Percentiles rank a stretch among this genome's conserved stretches.
Evolutionary conservation across 2,329 filamentous ascomycete species (phyloP).

Genomic region (Epicoccum nigrum): DNA sequence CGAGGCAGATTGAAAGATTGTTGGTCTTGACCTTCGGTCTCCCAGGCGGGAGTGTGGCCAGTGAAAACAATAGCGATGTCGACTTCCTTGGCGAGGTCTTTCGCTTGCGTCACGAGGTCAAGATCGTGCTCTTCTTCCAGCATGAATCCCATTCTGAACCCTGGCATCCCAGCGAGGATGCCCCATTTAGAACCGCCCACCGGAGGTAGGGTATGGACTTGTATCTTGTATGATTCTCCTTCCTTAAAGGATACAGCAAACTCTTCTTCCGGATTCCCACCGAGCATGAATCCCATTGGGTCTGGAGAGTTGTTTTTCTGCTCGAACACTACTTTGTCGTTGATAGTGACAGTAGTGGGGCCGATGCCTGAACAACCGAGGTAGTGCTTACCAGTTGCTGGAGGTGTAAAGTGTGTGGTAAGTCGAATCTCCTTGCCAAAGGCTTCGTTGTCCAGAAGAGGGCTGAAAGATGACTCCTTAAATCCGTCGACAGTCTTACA

Average conservation of each 20-base stretch:
- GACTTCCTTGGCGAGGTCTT: slow-evolving; percentile 33
- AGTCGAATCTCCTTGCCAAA: slow-evolving; percentile 34
- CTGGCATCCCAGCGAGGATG: slow-evolving; percentile 39
- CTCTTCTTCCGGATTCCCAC: slow-evolving; percentile 67
- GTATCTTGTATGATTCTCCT: slow-evolving; percentile 64
- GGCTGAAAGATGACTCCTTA: slow-evolving; percentile 35
- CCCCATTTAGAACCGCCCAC: slow-evolving; percentile 56
- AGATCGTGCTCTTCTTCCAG: slow-evolving; percentile 35
- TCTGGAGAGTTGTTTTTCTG: slow-evolving; percentile 59
- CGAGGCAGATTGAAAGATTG: slow-evolving; percentile 59
- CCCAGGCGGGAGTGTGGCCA: slow-evolving; percentile 44
- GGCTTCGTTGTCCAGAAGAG: slow-evolving; percentile 31
- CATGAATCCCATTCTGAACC: slow-evolving; percentile 46
- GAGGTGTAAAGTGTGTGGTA: slow-evolving; percentile 32
- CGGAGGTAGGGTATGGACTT: slow-evolving; percentile 65
- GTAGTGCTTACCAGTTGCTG: slow-evolving; percentile 38
- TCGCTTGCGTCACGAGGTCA: slow-evolving; percentile 36
- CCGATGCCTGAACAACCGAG: slow-evolving; percentile 44
- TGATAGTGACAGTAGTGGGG: slow-evolving; percentile 38
- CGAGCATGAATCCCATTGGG: slow-evolving; percentile 69
- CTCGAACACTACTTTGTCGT: slow-evolving; percentile 36
- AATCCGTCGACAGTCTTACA: slow-evolving; percentile 28
- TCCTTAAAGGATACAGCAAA: slow-evolving; percentile 64
- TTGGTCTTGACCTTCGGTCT: slow-evolving; percentile 68
- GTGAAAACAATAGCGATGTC: slow-evolving; percentile 44